Conservation (phyloP, 139 green algal species). For the Auxenochlorella pyrenoidosa region DNA sequence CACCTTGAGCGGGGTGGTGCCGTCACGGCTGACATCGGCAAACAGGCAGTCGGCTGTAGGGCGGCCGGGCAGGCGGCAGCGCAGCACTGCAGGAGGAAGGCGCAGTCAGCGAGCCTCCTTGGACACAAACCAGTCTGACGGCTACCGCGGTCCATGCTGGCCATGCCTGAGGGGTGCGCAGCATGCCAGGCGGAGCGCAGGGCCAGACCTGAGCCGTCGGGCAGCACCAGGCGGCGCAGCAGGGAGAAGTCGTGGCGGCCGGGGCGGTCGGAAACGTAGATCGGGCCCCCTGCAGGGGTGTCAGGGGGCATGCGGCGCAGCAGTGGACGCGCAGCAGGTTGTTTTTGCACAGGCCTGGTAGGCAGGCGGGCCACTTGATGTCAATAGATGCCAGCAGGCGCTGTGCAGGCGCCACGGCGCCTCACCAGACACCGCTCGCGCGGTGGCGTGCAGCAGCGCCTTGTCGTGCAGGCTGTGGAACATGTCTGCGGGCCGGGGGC, state of each 20-base stretch:
- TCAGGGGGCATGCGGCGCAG: not conserved
- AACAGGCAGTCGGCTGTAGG: slow-evolving; percentile 93
- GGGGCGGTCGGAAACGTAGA: slow-evolving; percentile 82
- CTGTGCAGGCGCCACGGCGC: too few species aligned
- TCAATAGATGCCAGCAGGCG: too few species aligned
- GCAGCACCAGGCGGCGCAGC: slow-evolving; percentile 74
- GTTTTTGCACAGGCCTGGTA: too few species aligned
- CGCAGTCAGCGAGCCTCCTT: too few species aligned
- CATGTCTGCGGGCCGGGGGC: slow-evolving; percentile 46
- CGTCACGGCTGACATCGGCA: slow-evolving; percentile 80
- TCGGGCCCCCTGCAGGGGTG: slow-evolving; percentile 52
- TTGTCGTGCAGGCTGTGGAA: slow-evolving; percentile 58
- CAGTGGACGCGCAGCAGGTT: not conserved
- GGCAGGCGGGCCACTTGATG: too few species aligned
- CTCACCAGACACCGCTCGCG: slow-evolving; percentile 66
- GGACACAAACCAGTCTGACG: too few species aligned
- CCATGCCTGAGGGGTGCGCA: too few species aligned
- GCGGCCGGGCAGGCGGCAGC: slow-evolving; percentile 71
- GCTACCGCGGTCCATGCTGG: too few species aligned
- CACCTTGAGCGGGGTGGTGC: slow-evolving; percentile 81
- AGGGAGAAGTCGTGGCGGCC: slow-evolving; percentile 77
- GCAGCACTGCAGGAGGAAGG: slow-evolving; percentile 55
- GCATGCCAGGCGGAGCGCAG: too few species aligned
- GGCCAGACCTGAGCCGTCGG: slow-evolving; percentile 51
- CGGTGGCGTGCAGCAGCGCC: slow-evolving; percentile 66